Conservation (phyloP, 768 basidiomycete species). For the Tephrocybe sp. region DNA sequence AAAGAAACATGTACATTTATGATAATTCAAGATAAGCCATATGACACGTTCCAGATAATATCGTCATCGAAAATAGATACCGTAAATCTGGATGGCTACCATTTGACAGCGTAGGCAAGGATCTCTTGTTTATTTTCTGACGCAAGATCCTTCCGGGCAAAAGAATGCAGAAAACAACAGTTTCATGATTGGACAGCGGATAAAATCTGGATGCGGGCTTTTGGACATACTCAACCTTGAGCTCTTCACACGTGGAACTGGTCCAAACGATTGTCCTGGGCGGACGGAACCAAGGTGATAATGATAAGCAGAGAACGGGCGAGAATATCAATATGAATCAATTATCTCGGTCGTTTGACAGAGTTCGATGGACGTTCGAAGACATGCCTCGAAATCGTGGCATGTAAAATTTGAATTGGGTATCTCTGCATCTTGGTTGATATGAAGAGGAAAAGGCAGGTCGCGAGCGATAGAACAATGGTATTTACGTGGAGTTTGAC, state of each 20-base stretch:
- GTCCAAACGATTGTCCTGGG: background rate
- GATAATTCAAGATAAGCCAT: too few relatives aligned
- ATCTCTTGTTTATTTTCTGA: conserved; percentile 2
- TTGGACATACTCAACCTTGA: background rate
- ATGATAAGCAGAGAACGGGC: background rate
- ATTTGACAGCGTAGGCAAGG: background rate
- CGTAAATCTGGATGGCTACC: background rate
- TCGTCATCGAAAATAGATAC: background rate
- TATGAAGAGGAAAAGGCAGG: too few relatives aligned
- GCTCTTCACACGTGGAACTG: conserved; percentile 1
- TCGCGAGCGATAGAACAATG: background rate
- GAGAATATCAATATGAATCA: too few relatives aligned
- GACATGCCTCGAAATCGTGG: too few relatives aligned
- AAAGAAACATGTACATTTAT: too few relatives aligned
- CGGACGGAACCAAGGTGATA: conserved; percentile 13
- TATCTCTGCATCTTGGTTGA: too few relatives aligned
- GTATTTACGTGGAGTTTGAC: too few relatives aligned
- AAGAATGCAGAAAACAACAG: background rate
- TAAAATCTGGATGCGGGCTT: background rate
- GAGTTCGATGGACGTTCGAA: too few relatives aligned
- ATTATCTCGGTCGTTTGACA: too few relatives aligned
- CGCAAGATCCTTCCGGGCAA: conserved; percentile 10
- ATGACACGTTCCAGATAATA: too few relatives aligned
- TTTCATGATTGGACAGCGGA: conserved; percentile 1
- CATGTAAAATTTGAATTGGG: too few relatives aligned